These are phyloP conservation scores for Schizophyllum commune DNA, from an alignment of 1,284 basidiomycete species.

Conservation along the genomic window DNA sequence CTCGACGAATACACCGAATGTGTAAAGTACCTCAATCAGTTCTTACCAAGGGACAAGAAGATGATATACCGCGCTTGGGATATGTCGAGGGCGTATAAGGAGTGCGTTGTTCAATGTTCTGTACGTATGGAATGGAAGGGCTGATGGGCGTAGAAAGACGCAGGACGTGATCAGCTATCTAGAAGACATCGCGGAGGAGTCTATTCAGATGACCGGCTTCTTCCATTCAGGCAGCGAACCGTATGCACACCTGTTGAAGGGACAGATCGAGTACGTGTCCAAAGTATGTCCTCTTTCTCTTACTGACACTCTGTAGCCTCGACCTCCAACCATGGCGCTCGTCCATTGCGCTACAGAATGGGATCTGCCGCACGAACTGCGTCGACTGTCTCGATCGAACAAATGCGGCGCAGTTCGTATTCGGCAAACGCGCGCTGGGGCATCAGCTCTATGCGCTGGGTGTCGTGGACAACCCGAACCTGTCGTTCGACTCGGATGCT, in stretches of 20 bases:
- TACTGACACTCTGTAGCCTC: constrained; percentile 11
- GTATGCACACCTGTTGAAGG: constrained; percentile 56
- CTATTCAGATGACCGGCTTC: constrained; percentile 86
- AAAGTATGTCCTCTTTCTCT: neutral
- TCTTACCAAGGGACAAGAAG: constrained; percentile 79
- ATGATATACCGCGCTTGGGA: constrained; percentile 96
- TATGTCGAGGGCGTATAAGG: constrained; percentile 89
- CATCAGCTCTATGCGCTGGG: constrained; percentile 96
- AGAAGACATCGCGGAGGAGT: constrained; percentile 94
- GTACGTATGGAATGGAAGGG: constrained; percentile 1
- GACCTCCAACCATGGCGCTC: constrained; percentile 43
- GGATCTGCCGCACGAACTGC: constrained; percentile 86
- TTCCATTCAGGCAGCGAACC: constrained; percentile 87
- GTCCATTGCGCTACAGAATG: constrained; percentile 81
- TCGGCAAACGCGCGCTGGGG: constrained; percentile 91
- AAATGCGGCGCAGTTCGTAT: constrained; percentile 97
- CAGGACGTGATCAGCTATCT: constrained; percentile 95
- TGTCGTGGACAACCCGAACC: constrained; percentile 73
- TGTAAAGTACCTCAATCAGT: constrained; percentile 91
- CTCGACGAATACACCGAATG: constrained; percentile 91
- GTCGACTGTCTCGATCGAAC: constrained; percentile 98
- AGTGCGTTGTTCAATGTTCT: constrained; percentile 36
- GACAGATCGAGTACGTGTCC: constrained; percentile 34
- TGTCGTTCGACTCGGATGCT: constrained; percentile 92
- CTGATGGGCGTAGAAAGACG: constrained; percentile 56